Base-by-base conservation (phyloP, 2,329 filamentous ascomycete species). In the Aspergillus sp. region DNA sequence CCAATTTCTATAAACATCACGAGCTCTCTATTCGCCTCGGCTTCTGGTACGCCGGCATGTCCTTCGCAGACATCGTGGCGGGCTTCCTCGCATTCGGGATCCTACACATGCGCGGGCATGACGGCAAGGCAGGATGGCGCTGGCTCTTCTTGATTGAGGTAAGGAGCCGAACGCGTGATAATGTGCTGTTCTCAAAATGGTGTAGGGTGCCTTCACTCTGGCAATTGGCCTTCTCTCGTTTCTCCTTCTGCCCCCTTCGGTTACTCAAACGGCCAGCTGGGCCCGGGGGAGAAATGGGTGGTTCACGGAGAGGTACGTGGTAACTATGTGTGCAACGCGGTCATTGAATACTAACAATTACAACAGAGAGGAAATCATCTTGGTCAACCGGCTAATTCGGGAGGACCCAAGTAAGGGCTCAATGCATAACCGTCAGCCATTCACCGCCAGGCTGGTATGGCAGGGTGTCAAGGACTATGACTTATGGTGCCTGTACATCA, bases 1-100 rank as follows among this genome's bases (percentile, higher is more conserved):
- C 81, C 4, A 89, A 90, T 65, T 91, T 86, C 64, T 90, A 89
- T 71, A 90, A 82, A 45, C 79, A 81, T 1, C 77, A 77, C 45
- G 87, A 89, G 65, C 74, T 89, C 0, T 84, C 86, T 0, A 77
- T 80, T 4, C 58, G 67, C 11, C 53, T 65, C 31, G 55, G 64
- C 7, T 65, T 63, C 48, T 65, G 59, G 49, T 66, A 61, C 50
- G 58, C 64, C 2, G 58, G 63, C 1, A 50, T 59, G 48, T 56
- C 56, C 14, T 21, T 89, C 23, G 63, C 74, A 0, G 66, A 69
- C 9, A 78, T 78, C 23, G 64, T 77, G 0, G 62, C 76, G 1
- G 60, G 75, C 0, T 69, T 79, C 5, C 63, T 79, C 10, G 76
- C 73, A 0, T 80, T 63, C 49, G 72, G 69, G 1, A 54, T 75